Evolutionary conservation across 805 yeast genomes (phyloP), one percentile per base, ranked within the genome.

Genomic region (Myxozyma lipomycoides): DNA sequence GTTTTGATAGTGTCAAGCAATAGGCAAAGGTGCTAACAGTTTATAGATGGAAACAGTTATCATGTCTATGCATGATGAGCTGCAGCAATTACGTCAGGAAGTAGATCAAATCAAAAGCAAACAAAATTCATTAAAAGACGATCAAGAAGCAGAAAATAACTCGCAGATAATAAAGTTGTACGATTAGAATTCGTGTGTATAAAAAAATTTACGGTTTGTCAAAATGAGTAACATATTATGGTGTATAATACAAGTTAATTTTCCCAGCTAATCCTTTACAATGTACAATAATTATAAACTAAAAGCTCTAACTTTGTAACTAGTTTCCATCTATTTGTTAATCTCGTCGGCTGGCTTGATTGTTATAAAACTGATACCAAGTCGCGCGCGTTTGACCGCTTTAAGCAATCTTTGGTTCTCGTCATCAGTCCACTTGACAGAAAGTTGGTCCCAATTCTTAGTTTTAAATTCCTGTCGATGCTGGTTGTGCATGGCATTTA

Each of bases 321-420:
- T n/a, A n/a, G n/a, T n/a, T n/a, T n/a, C n/a, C n/a, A n/a, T n/a
- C n/a, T 28, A 28, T 7, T 12, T 12, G 12, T 28, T 12, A 28
- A 12, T 28, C 32, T 7, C 7, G 7, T 19, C 30, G 4, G 55
- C 39, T 4, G 48, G 49, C 43, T 78, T 77, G 37, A 81, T 63
- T n/a, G 73, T 70, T 12, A 85, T 55, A 51, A 84, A 78, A 3
- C 80, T 71, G 3, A 83, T 64, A 2, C 90, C 83, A 39, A 76
- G 71, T 58, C 90, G 72, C 0, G 90, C 93, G 4, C 60, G 61
- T 1, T 62, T 65, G 1, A 79, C 70, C 0, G 80, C 80, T 19
- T 63, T 66, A 12, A 68, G 68, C 36, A 90, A 68, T 41, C 70
- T 72, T 18, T 67, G 68, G 24, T 70, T 75, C 57, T 79, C 78